phyloP scores from a whole-genome alignment of 106 monocot species.

The Ottelia alismoides region DNA sequence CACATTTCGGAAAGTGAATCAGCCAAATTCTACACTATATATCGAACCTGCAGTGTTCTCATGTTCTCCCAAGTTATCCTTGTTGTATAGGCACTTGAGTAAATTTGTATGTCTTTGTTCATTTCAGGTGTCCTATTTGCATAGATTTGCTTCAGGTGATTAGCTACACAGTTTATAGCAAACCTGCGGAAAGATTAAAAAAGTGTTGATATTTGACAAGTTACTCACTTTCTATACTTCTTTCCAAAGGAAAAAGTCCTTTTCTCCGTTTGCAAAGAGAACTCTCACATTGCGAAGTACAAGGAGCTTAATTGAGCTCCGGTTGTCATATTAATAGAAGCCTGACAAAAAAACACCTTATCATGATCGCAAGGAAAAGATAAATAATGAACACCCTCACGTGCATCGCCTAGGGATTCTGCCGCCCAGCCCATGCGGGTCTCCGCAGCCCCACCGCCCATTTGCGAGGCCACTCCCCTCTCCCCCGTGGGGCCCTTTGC shows the following conservation, averaged over 20 bases:
- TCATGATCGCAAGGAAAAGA: neutral
- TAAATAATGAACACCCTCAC: slow-evolving; percentile 25
- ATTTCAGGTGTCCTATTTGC: slow-evolving; percentile 57
- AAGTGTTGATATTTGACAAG: neutral
- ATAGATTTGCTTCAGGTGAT: slow-evolving; percentile 55
- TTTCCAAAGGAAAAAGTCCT: neutral
- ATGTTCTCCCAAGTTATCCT: slow-evolving; percentile 83
- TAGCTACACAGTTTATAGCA: slow-evolving; percentile 63
- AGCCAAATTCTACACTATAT: too few species aligned
- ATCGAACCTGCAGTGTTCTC: slow-evolving; percentile 75
- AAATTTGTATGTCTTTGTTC: slow-evolving; percentile 64
- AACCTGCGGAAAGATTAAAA: slow-evolving; percentile 35
- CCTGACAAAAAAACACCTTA: neutral
- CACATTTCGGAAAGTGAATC: too few species aligned
- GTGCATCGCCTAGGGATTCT: too few species aligned
- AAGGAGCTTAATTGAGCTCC: neutral
- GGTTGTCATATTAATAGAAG: too few species aligned
- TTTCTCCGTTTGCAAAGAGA: neutral
- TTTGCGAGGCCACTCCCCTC: too few species aligned
- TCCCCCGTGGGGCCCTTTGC: too few species aligned
- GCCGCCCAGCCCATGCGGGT: too few species aligned
- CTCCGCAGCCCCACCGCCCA: too few species aligned
- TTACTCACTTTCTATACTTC: neutral
- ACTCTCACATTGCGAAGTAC: neutral
- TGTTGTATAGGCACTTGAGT: slow-evolving; percentile 91